Conservation (phyloP, 495 filamentous ascomycete species). For the Penicillium manginii region DNA sequence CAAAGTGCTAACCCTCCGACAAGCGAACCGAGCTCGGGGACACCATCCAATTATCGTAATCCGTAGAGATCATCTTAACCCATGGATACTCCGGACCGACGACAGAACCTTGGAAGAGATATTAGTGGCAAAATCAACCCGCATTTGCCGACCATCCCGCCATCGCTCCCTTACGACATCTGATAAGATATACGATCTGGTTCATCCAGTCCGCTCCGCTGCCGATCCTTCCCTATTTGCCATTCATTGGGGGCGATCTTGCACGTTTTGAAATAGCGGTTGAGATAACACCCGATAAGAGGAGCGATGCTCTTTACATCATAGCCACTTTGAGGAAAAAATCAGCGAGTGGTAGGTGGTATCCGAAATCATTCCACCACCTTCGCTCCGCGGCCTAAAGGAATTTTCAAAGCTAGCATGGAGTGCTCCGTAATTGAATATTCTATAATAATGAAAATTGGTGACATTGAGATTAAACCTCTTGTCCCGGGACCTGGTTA, state of each 20-base stretch:
- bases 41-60: neutral
- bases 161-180: neutral
- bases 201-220: neutral
- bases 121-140: neutral
- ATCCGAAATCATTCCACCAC: conserved; percentile 3
- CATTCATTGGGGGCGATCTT: neutral
- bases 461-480: neutral
- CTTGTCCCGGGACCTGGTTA: no score
- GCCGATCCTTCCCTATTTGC: neutral
- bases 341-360: neutral
- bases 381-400: neutral
- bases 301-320: neutral
- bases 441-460: neutral
- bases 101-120: neutral
- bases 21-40: neutral
- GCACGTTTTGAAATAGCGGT: neutral
- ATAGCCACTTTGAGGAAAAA: neutral
- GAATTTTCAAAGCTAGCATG: neutral
- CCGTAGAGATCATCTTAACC: neutral
- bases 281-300: neutral
- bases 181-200: conserved; percentile 4
- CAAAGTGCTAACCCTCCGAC: neutral
- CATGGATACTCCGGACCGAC: neutral
- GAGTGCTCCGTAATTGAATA: no score
- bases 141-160: neutral